phyloP scores from a whole-genome alignment of 2,329 filamentous ascomycete genomes.

The Phialophora chinensis region DNA sequence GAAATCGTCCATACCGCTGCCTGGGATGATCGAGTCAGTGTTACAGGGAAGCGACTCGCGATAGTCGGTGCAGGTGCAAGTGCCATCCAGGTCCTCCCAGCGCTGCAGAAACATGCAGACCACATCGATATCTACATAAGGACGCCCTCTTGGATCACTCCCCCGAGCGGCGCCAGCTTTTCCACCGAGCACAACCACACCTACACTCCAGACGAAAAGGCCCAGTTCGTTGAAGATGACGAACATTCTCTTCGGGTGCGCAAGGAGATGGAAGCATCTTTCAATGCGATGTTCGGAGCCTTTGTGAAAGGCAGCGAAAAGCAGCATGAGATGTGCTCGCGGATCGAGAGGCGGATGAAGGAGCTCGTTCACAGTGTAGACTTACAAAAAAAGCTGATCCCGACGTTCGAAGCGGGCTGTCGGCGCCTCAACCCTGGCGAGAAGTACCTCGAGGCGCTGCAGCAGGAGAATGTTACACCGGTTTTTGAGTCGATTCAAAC shows the following conservation, averaged over 20 bases:
- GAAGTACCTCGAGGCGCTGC: background rate
- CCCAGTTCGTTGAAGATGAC: constrained; percentile 2
- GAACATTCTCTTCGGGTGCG: background rate
- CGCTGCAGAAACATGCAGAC: background rate
- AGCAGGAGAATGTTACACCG: background rate
- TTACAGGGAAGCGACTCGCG: background rate
- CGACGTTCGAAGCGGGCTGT: background rate
- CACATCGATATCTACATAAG: background rate
- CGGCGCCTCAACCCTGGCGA: background rate
- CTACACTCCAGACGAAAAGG: background rate
- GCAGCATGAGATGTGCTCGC: constrained; percentile 10
- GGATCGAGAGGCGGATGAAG: background rate
- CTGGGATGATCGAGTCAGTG: background rate
- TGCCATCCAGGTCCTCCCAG: background rate
- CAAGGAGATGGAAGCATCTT: constrained; percentile 17
- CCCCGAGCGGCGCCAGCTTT: background rate
- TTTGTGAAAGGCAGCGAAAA: constrained; percentile 14
- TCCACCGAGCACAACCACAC: background rate
- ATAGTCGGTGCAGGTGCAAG: background rate
- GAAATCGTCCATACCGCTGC: background rate
- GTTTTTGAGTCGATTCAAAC: background rate
- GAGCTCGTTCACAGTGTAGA: background rate
- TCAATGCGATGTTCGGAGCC: constrained; percentile 12
- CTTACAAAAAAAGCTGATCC: background rate
- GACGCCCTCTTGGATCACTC: background rate